Conservation (phyloP, 1,284 basidiomycete genomes). For the Tylopilus orsonianus region DNA sequence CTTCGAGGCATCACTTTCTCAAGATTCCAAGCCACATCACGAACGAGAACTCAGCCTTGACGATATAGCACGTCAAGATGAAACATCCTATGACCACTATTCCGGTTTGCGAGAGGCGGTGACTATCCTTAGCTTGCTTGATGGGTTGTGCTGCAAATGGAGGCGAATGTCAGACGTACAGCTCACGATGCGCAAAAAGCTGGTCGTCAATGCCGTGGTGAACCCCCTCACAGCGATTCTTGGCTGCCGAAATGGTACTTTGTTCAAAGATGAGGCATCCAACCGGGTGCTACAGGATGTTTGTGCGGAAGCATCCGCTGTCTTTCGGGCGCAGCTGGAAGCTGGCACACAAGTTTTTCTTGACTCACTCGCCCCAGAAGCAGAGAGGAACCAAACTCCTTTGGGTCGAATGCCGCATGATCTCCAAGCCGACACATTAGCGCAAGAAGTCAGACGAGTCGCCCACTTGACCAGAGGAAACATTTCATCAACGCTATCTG, state of each 20-base stretch:
- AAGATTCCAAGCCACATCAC: constrained; percentile 33
- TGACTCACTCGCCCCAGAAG: constrained; percentile 31
- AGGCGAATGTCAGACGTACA: constrained; percentile 71
- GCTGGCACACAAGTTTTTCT: constrained; percentile 44
- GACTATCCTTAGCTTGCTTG: constrained; percentile 57
- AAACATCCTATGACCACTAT: constrained; percentile 46
- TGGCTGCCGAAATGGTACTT: constrained; percentile 78
- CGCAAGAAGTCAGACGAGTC: constrained; percentile 55
- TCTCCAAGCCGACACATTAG: constrained; percentile 41
- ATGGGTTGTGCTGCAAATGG: constrained; percentile 65
- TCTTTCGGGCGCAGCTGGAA: constrained; percentile 53
- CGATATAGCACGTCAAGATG: constrained; percentile 52
- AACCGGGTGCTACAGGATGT: constrained; percentile 47
- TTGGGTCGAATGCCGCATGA: constrained; percentile 43
- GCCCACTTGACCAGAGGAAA: constrained; percentile 59
- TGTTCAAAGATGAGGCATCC: constrained; percentile 49
- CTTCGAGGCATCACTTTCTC: constrained; percentile 53
- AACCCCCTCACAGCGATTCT: constrained; percentile 88
- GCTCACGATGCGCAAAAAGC: constrained; percentile 74
- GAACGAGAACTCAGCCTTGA: constrained; percentile 48
- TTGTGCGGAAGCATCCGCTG: constrained; percentile 59
- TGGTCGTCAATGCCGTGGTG: constrained; percentile 84
- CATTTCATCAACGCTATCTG: constrained; percentile 77
- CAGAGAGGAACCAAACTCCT: constrained; percentile 32
- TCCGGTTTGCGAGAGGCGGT: constrained; percentile 69